Evolutionary conservation across 2,329 filamentous ascomycete species (phyloP).

Genomic region (Colletotrichum sidae): DNA sequence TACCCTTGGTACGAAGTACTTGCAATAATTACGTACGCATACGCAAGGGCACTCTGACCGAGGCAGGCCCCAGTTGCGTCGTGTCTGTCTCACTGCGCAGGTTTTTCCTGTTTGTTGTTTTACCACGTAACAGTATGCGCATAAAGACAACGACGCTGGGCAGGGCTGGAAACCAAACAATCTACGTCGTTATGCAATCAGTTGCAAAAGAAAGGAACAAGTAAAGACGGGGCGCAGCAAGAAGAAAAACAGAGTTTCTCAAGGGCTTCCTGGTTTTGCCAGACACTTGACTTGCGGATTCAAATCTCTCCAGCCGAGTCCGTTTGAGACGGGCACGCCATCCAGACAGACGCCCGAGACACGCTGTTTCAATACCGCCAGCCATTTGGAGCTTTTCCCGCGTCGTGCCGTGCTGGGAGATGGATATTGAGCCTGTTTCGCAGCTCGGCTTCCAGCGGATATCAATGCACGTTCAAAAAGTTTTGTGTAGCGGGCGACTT

Average conservation of each 20-base stretch:
- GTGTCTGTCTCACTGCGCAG: constrained; percentile 6
- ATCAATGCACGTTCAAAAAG: neutral
- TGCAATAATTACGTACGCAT: too few species aligned
- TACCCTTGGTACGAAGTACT: too few species aligned
- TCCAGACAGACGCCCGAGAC: constrained; percentile 16
- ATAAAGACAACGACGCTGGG: constrained; percentile 9
- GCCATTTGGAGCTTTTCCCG: neutral
- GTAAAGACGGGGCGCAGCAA: constrained; percentile 1
- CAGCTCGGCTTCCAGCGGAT: neutral
- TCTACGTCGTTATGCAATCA: constrained; percentile 19
- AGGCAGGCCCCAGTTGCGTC: neutral
- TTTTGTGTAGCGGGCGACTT: neutral
- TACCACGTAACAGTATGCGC: neutral
- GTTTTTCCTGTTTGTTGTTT: neutral
- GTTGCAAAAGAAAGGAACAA: constrained; percentile 11
- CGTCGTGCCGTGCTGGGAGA: neutral
- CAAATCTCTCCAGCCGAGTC: neutral
- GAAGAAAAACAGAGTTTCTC: constrained; percentile 11
- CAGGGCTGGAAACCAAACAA: constrained; percentile 12
- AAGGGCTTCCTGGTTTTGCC: constrained; percentile 7
- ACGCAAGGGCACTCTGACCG: too few species aligned
- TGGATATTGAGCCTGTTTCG: neutral
- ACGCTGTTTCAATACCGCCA: constrained; percentile 22
- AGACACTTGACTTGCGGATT: neutral
- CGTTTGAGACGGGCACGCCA: neutral